These are phyloP conservation scores for Neurospora intermedia DNA, from an alignment of 495 filamentous ascomycete species.

Conservation along the genomic window DNA sequence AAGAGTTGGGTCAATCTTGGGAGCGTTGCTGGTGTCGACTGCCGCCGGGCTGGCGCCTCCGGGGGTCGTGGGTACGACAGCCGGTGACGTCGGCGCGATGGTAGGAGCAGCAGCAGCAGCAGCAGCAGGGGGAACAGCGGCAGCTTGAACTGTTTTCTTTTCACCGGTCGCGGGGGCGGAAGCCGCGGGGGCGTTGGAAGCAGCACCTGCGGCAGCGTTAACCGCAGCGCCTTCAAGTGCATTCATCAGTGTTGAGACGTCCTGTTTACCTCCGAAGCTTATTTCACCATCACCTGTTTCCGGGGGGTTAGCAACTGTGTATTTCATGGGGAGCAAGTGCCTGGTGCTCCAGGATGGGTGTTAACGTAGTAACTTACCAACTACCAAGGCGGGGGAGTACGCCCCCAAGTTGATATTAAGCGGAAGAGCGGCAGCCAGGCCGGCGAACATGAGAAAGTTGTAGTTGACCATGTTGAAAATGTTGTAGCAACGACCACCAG, in stretches of 20 bases:
- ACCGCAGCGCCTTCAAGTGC: conserved; percentile 41
- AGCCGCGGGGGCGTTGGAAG: conserved; percentile 8
- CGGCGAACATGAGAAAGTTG: conserved; percentile 28
- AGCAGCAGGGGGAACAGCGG: conserved; percentile 10
- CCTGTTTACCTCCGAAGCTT: conserved; percentile 44
- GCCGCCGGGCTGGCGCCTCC: conserved; percentile 14
- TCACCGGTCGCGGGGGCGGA: conserved; percentile 1
- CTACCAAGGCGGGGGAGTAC: conserved; percentile 45
- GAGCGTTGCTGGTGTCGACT: conserved; percentile 5
- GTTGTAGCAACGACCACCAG: conserved; percentile 1
- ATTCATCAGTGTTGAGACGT: conserved; percentile 38
- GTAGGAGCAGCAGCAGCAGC: conserved; percentile 8
- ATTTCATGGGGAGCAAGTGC: too few relatives aligned
- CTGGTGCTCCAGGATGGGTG: neutral
- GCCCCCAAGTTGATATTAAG: conserved; percentile 52
- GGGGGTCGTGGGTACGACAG: neutral
- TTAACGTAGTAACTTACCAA: conserved; percentile 9
- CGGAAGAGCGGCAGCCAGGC: conserved; percentile 38
- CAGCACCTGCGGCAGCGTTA: conserved; percentile 26
- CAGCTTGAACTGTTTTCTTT: conserved; percentile 2
- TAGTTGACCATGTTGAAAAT: conserved; percentile 34
- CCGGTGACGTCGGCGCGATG: conserved; percentile 3
- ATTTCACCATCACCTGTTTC: conserved; percentile 54
- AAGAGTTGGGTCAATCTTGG: conserved; percentile 22
- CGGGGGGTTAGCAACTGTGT: conserved; percentile 8